Evolutionary conservation across 108 stramenopile genomes (phyloP).

Genomic region (Cylindrotheca closterium): DNA sequence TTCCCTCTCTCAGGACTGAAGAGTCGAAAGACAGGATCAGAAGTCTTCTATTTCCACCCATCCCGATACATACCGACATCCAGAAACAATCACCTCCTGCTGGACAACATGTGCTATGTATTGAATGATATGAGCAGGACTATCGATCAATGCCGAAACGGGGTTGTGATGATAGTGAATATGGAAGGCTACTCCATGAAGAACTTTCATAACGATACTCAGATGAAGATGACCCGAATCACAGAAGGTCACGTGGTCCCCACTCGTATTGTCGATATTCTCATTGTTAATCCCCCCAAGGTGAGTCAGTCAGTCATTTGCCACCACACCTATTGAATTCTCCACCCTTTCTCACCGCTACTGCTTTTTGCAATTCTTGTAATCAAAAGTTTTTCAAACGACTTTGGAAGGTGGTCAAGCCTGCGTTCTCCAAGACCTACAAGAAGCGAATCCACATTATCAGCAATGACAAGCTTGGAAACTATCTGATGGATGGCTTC

Average conservation of each 20-base stretch:
- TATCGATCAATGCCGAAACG: slow-evolving; percentile 18
- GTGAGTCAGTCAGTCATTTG: no score
- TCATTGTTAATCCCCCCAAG: slow-evolving; percentile 66
- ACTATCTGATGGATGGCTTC: slow-evolving; percentile 23
- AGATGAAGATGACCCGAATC: slow-evolving; percentile 37
- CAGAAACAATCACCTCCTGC: slow-evolving; percentile 30
- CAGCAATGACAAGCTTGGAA: slow-evolving; percentile 19
- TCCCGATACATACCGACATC: slow-evolving; percentile 42
- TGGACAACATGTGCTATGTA: slow-evolving; percentile 45
- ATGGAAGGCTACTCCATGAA: slow-evolving; percentile 51
- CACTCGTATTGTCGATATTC: slow-evolving; percentile 36
- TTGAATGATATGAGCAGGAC: slow-evolving; percentile 32
- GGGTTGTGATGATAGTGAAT: slow-evolving; percentile 52
- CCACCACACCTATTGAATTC: no score
- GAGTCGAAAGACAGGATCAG: slow-evolving; percentile 28
- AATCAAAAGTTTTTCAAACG: slow-evolving; percentile 37
- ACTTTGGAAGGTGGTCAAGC: slow-evolving; percentile 47
- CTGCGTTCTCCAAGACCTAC: slow-evolving; percentile 29
- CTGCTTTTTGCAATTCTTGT: no score
- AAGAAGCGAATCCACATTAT: slow-evolving; percentile 43
- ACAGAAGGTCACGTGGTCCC: slow-evolving; percentile 43
- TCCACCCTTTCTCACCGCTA: no score
- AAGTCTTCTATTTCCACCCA: slow-evolving; percentile 52
- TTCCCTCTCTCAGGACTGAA: slow-evolving; percentile 51
- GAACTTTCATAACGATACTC: slow-evolving; percentile 43